These are phyloP conservation scores for Fragilaria crotonensis DNA, from an alignment of 108 stramenopile species.

Conservation along the genomic window DNA sequence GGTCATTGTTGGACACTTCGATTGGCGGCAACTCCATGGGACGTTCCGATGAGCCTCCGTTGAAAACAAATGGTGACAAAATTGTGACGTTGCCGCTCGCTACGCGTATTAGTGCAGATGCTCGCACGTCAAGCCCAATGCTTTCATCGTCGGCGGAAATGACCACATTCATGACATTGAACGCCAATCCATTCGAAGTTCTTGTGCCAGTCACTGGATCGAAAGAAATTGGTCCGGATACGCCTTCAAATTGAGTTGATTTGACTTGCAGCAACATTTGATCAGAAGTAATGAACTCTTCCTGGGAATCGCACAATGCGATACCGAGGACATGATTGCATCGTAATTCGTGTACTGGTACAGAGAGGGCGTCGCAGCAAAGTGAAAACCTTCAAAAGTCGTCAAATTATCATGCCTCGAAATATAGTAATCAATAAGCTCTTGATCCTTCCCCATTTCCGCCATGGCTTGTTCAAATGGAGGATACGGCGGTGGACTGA, in stretches of 20 bases:
- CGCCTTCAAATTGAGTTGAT: not conserved
- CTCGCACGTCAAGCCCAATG: not conserved
- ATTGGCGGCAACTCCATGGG: not conserved
- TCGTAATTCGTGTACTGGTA: not conserved
- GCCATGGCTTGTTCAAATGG: constrained; percentile 11
- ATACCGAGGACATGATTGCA: not conserved
- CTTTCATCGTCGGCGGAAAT: not conserved
- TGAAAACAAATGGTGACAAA: not conserved
- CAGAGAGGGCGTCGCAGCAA: not conserved
- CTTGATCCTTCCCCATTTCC: constrained; percentile 12
- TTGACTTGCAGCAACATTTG: not conserved
- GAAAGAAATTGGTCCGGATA: not conserved
- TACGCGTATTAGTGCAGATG: not conserved
- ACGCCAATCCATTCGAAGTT: not conserved
- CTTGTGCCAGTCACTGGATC: not conserved
- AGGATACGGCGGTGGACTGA: constrained; percentile 10
- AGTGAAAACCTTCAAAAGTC: not conserved
- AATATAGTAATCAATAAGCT: not conserved
- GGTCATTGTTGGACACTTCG: not conserved
- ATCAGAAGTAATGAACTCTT: not conserved
- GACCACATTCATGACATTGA: not conserved
- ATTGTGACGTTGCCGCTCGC: not conserved
- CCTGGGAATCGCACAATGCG: not conserved
- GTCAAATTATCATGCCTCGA: not conserved
- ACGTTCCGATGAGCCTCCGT: not conserved